Conservation (phyloP, 2,329 filamentous ascomycete species). For the Apiospora arundinis region DNA sequence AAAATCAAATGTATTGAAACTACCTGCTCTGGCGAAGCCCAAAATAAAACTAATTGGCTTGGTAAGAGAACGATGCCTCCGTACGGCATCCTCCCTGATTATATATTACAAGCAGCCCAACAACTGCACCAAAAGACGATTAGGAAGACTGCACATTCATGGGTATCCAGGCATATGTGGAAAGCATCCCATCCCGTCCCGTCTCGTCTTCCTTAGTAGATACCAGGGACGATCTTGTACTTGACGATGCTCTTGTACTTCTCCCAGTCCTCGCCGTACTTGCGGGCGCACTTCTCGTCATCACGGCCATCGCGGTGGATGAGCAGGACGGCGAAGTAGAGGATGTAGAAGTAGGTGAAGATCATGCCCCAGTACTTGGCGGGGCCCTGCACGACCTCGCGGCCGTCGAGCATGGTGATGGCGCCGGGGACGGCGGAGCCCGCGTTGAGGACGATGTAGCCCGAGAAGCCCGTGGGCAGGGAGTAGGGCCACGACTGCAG, state of each 20-base stretch:
- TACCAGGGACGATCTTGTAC: slow-evolving; percentile 81
- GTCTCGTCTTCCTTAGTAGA: slow-evolving; percentile 65
- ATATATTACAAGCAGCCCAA: neutral
- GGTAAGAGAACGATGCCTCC: neutral
- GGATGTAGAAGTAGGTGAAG: slow-evolving; percentile 91
- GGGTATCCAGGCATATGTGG: neutral
- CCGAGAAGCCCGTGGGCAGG: slow-evolving; percentile 83
- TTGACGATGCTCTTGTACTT: slow-evolving; percentile 83
- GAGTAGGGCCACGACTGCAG: slow-evolving; percentile 91
- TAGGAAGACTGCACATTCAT: neutral
- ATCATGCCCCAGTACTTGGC: slow-evolving; percentile 84
- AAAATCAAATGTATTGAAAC: neutral
- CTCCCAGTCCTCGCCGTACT: slow-evolving; percentile 94
- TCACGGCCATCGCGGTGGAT: slow-evolving; percentile 87
- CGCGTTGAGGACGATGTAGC: slow-evolving; percentile 73
- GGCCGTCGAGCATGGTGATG: slow-evolving; percentile 63
- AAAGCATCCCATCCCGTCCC: neutral
- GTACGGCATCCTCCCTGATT: neutral
- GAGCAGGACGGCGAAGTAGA: slow-evolving; percentile 88
- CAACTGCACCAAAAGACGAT: neutral
- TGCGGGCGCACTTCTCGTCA: slow-evolving; percentile 87
- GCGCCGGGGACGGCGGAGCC: slow-evolving; percentile 58
- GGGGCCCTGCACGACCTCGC: slow-evolving; percentile 72
- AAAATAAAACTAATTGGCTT: neutral
- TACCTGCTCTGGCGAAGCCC: neutral